Base-by-base conservation (phyloP, 2,329 filamentous ascomycete species). In the Monilinia vaccinii-corymbosi region DNA sequence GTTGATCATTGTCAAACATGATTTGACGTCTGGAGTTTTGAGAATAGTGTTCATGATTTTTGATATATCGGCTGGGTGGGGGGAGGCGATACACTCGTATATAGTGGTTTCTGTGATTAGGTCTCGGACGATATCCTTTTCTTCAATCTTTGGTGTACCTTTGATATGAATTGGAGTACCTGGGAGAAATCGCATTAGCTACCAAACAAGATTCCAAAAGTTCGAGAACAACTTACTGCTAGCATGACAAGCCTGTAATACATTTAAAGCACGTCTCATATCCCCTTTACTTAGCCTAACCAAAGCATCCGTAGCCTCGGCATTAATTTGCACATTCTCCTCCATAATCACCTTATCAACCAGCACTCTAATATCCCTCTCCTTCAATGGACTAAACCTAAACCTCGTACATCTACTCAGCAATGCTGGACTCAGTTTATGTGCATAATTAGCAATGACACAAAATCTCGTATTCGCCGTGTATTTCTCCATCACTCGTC, bases 401-500 rank as follows among this genome's bases (percentile, higher is more conserved):
- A 99, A 99, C 42, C 94, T 81, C 11, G 94, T 99, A 75, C 94
- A 99, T 69, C 94, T 81, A 52, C 93, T 97, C 57, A 99, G 79
- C 47, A 99, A 79, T 0, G 94, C 94, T 0, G 94, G 93, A 14
- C 91, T 95, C 44, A 99, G 84, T 75, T 99, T 99, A 78, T 99
- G 94, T 34, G 94, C 94, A 75, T 99, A 99, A 76, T 99, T 99
- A 68, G 94, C 94, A 68, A 99, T 97, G 71, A 99, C 91, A 77
- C 93, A 97, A 77, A 99, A 99, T 56, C 94, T 82, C 2, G 94
- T 97, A 76, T 99, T 99, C 62, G 89, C 89, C 0, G 94, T 99
- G 77, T 99, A 99, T 76, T 96, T 96, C 73, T 99, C 94, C 94
- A 99, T 99, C 71, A 99, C 97, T 51, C 94, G 81, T 63, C 94